Base-by-base conservation (phyloP, 148 eudicot species). In the Vaccinium corymbosum region DNA sequence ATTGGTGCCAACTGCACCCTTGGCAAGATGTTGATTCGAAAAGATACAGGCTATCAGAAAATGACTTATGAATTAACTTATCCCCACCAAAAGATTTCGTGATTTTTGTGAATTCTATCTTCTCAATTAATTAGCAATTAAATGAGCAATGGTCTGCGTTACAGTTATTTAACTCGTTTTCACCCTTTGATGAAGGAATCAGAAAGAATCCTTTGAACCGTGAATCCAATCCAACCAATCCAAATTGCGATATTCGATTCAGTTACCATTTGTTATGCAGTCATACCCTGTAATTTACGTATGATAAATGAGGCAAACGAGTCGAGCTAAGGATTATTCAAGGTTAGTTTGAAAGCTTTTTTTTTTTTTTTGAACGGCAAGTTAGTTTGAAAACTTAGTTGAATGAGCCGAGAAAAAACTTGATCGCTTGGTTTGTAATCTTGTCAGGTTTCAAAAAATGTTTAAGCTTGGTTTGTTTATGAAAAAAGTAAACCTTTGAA, bases 31-130 rank as follows among this genome's bases (percentile, higher is more conserved):
- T 1, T 68, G 22, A 13, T 70, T 35, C 14, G 14, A 64, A 6
- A 48, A 3, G 25, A 22, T 82, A 32, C 48, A 82, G 84, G 55
- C 64, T 16, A 51, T 82, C 8, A 68, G 77, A 82, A 70, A 70
- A 70, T 9, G 78, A 82, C 78, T 22, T 25, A 27, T 49, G n/a
- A 66, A 66, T 27, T 25, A 64, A 66, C 72, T 25, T 66, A 53
- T 50, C 12, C 72, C 72, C 35, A 66, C 72, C 11, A 66, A 66
- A 25, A 25, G 4, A 27, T 25, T 66, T 3, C 29, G 35, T 22
- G 70, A 64, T 22, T 64, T 8, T 59, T 19, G 0, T 1, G 8
- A 61, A 61, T 61, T 20, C 66, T 61, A 50, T 20, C 13, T 8
- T 0, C 20, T 19, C 1, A 6, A 20, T 57, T 17, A 57, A 57